Evolutionary conservation across 1,284 basidiomycete species (phyloP), one percentile per base, ranked within the genome.

Genomic region (Stygiomarasmius scandens): DNA sequence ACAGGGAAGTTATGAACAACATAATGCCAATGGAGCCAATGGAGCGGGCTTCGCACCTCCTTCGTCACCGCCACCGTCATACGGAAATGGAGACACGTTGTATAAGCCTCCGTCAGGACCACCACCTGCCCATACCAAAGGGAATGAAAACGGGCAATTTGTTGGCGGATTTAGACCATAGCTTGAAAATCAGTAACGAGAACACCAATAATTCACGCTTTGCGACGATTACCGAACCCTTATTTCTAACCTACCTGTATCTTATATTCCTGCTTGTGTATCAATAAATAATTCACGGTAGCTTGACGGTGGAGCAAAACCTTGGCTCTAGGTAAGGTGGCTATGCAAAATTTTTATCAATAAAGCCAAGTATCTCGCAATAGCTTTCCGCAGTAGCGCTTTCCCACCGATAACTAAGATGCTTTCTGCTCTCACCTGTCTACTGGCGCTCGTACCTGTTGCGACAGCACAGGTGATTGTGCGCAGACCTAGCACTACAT

Each of bases 151-250:
- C 19, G 49, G 56, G 2, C 43, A 52, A 2, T 59, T 59, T 27
- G 46, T 59, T 41, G 58, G 58, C 16, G 58, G 58, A 20, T 59
- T 59, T 38, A 43, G 52, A 34, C 19, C 54, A n/a, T 50, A 49
- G 29, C n/a, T n/a, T 34, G 8, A 34, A 34, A 34, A 34, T 8
- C 32, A 8, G 32, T 34, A 34, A 34, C 14, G 8, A 34, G 8
- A 14, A 34, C 32, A 14, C 32, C 32, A 34, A 8, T 34, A 8
- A 8, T 34, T 34, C 8, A 14, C 8, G 32, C 32, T 34, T 34
- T 34, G 32, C n/a, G n/a, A n/a, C n/a, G n/a, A n/a, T n/a, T n/a
- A n/a, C n/a, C n/a, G n/a, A n/a, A n/a, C n/a, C n/a, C n/a, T 34
- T 34, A 14, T 34, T 8, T 34, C 32, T 8, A 8, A 34, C 14